These are phyloP conservation scores for Jackrogersella multiformis DNA, from an alignment of 495 filamentous ascomycete species.

Conservation along the genomic window DNA sequence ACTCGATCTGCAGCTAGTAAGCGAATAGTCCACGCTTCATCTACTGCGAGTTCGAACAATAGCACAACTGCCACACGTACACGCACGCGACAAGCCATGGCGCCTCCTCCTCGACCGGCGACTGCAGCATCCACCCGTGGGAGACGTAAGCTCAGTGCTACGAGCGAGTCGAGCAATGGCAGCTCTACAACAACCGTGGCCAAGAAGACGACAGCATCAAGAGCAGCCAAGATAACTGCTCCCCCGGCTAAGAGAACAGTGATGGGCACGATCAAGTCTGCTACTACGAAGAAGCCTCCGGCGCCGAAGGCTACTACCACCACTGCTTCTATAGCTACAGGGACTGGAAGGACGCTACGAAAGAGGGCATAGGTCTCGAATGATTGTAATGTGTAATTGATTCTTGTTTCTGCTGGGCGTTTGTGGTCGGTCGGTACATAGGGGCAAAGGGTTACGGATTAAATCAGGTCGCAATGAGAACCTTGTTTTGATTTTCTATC, in stretches of 20 bases:
- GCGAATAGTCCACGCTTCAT: slow-evolving; percentile 59
- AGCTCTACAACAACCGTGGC: slow-evolving; percentile 58
- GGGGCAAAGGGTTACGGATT: slow-evolving; percentile 8
- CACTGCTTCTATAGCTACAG: slow-evolving; percentile 43
- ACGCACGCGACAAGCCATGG: slow-evolving; percentile 50
- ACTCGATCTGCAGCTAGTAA: slow-evolving; percentile 57
- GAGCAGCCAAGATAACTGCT: slow-evolving; percentile 51
- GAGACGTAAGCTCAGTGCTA: slow-evolving; percentile 56
- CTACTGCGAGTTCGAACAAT: slow-evolving; percentile 48
- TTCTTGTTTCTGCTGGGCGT: slow-evolving; percentile 20
- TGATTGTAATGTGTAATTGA: slow-evolving; percentile 27
- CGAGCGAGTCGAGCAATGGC: slow-evolving; percentile 59
- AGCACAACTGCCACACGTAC: slow-evolving; percentile 45
- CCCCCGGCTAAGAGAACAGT: slow-evolving; percentile 51
- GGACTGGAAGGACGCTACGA: slow-evolving; percentile 58
- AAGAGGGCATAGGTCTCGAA: slow-evolving; percentile 55
- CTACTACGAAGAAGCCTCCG: slow-evolving; percentile 53
- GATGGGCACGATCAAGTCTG: slow-evolving; percentile 54
- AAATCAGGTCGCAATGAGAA: slow-evolving; percentile 37
- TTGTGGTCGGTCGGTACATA: slow-evolving; percentile 13
- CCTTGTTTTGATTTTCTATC: slow-evolving; percentile 30
- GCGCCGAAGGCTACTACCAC: slow-evolving; percentile 45
- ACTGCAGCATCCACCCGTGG: slow-evolving; percentile 51
- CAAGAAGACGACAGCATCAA: slow-evolving; percentile 49
- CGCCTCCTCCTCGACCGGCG: slow-evolving; percentile 34